Percentiles rank a stretch among this genome's conserved stretches.
phyloP scores from a whole-genome alignment of 2,329 filamentous ascomycete genomes.

The Ophiostoma sp. region DNA sequence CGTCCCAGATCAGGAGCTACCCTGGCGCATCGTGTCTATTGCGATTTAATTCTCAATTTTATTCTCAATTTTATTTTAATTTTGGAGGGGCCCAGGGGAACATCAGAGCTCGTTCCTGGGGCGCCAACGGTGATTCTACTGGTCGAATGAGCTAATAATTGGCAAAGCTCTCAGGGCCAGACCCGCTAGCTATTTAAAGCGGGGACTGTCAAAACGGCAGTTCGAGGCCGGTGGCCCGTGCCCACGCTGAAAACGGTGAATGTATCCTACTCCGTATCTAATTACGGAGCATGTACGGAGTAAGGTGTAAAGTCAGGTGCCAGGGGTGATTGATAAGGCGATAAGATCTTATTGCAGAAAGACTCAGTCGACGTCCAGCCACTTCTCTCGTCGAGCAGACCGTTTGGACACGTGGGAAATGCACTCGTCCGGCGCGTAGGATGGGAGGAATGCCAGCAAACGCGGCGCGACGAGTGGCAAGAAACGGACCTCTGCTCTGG shows the following conservation, averaged over 20 bases:
- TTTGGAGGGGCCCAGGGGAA: background rate
- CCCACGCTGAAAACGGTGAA: slow-evolving; percentile 13
- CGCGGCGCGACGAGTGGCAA: too few relatives aligned
- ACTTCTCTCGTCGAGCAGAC: background rate
- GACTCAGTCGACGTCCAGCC: background rate
- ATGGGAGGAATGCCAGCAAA: background rate
- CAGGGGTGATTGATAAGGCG: slow-evolving; percentile 10
- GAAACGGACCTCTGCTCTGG: too few relatives aligned
- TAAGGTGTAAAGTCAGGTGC: background rate
- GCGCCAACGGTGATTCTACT: slow-evolving; percentile 5
- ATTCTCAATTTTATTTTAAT: background rate
- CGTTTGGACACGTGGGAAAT: background rate
- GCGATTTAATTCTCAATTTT: background rate
- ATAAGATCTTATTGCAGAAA: background rate
- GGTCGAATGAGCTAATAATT: background rate
- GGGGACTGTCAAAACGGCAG: slow-evolving; percentile 8
- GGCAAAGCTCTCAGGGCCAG: background rate
- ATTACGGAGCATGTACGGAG: background rate
- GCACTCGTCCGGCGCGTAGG: background rate
- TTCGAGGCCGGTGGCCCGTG: slow-evolving; percentile 16
- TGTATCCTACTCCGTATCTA: background rate
- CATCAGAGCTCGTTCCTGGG: slow-evolving; percentile 5
- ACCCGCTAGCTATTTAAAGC: slow-evolving; percentile 1
- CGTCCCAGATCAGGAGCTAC: slow-evolving; percentile 15
- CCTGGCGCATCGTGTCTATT: slow-evolving; percentile 8